These are phyloP conservation scores for Barnettozyma pratensis DNA, from an alignment of 805 yeast species.

Conservation along the genomic window DNA sequence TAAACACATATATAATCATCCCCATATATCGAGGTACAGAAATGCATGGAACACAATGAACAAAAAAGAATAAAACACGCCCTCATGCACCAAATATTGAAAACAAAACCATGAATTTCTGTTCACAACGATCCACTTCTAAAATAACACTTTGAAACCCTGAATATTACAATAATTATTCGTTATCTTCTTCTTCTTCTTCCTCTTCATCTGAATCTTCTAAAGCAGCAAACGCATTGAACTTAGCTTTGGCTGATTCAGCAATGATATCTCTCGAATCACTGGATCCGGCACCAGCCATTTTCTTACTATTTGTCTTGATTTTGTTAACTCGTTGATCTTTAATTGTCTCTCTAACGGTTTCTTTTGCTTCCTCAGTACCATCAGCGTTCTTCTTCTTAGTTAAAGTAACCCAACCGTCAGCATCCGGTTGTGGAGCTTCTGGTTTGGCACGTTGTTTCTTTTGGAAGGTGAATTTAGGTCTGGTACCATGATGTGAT, in stretches of 20 bases:
- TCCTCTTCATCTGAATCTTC: conserved; percentile 26
- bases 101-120: neutral
- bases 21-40: neutral
- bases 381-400: conserved; percentile 40
- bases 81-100: neutral
- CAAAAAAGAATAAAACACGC: neutral
- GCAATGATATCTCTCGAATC: conserved; percentile 69
- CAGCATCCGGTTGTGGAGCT: conserved; percentile 58
- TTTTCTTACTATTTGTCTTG: conserved; percentile 69
- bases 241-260: conserved; percentile 58
- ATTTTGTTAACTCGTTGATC: conserved; percentile 40
- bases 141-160: no score
- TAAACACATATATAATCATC: neutral
- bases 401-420: conserved; percentile 75
- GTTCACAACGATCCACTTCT: no score
- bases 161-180: neutral
- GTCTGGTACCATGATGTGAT: conserved; percentile 37
- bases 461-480: conserved; percentile 53
- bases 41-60: neutral
- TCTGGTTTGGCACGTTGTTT: conserved; percentile 21
- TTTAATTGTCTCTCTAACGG: conserved; percentile 39
- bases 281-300: conserved; percentile 68
- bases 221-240: conserved; percentile 81
- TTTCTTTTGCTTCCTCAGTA: conserved; percentile 41
- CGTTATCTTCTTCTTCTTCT: conserved; percentile 9